These are phyloP conservation scores for Aspergillus tanneri DNA, from an alignment of 2,329 filamentous ascomycete genomes.

Conservation along the genomic window DNA sequence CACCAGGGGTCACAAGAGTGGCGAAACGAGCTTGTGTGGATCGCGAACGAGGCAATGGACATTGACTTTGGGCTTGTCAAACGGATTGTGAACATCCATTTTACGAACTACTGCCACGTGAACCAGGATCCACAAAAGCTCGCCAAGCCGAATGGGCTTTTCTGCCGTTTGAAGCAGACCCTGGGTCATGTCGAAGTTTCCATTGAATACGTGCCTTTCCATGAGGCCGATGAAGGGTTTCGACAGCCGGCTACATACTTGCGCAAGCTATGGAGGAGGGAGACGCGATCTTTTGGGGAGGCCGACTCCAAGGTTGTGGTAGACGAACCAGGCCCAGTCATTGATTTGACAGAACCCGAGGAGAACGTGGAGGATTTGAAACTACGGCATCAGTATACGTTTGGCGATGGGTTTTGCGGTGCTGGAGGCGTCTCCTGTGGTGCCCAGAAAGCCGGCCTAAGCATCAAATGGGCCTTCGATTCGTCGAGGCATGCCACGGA, in stretches of 20 bases:
- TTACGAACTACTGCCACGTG: constrained; percentile 53
- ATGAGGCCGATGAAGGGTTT: constrained; percentile 31
- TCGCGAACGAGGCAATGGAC: constrained; percentile 43
- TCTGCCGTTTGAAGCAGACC: constrained; percentile 34
- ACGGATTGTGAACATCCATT: constrained; percentile 45
- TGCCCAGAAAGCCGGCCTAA: constrained; percentile 59
- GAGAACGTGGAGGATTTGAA: constrained; percentile 21
- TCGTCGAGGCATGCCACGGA: constrained; percentile 55
- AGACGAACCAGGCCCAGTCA: background rate
- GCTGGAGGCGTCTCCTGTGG: constrained; percentile 63
- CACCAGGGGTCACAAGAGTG: too few relatives aligned
- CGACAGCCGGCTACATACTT: constrained; percentile 17
- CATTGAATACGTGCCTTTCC: constrained; percentile 30
- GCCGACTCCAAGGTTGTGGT: background rate
- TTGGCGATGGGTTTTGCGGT: constrained; percentile 71
- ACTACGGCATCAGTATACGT: constrained; percentile 54
- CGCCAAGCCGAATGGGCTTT: constrained; percentile 29
- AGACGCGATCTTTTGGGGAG: constrained; percentile 32
- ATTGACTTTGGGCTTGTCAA: constrained; percentile 43
- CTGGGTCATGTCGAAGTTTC: constrained; percentile 23
- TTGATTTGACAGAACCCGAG: constrained; percentile 18
- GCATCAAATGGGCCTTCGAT: constrained; percentile 65
- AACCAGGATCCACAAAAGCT: constrained; percentile 28
- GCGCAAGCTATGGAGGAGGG: constrained; percentile 35
- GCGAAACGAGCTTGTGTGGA: constrained; percentile 49